Evolutionary conservation across 2,329 filamentous ascomycete genomes (phyloP).

Genomic region (Talaromyces sp.): DNA sequence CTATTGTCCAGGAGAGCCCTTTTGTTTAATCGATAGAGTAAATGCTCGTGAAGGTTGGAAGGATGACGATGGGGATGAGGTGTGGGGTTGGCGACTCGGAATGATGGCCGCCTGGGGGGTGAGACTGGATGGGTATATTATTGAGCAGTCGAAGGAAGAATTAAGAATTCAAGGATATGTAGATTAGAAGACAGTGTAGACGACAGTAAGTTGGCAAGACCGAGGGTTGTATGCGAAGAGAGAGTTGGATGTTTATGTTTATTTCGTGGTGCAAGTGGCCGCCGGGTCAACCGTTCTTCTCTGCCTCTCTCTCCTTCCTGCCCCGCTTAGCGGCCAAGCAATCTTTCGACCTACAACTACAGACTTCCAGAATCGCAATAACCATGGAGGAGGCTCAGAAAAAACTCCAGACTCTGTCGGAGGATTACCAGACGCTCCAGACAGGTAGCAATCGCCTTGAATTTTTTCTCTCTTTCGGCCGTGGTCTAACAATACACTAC

Average conservation of each 20-base stretch:
- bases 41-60: not conserved
- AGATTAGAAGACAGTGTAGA: not conserved
- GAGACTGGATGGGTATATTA: not conserved
- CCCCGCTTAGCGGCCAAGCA: slow-evolving; percentile 11
- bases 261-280: not conserved
- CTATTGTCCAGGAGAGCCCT: not conserved
- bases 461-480: not conserved
- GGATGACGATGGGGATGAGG: not conserved
- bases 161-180: not conserved
- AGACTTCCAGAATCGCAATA: not conserved
- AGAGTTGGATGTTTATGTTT: not conserved
- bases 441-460: slow-evolving; percentile 53
- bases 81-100: slow-evolving; percentile 12
- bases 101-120: not conserved
- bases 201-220: not conserved
- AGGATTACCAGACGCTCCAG: slow-evolving; percentile 84
- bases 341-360: not conserved
- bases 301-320: not conserved
- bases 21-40: not conserved
- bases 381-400: slow-evolving; percentile 70
- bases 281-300: not conserved
- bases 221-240: not conserved
- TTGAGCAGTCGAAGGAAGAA: not conserved
- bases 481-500: slow-evolving; percentile 5
- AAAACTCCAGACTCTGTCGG: slow-evolving; percentile 74